These are phyloP conservation scores for Acer yangbiense DNA, from an alignment of 345 rosid genomes.

Conservation along the genomic window DNA sequence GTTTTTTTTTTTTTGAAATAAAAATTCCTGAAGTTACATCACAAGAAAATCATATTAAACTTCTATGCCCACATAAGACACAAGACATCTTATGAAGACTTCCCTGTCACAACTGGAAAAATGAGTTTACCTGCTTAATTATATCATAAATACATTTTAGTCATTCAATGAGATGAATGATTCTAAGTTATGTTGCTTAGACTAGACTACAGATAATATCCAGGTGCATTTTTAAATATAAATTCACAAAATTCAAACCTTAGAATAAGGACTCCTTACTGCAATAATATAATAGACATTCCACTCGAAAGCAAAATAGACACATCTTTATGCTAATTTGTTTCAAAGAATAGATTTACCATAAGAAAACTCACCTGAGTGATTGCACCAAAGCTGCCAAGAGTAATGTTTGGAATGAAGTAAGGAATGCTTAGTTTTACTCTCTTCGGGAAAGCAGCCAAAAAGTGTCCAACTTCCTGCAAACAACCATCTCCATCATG, in stretches of 20 bases:
- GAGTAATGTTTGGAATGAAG: constrained; percentile 93
- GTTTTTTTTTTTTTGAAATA: no score
- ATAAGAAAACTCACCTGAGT: constrained; percentile 57
- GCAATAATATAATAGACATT: not conserved
- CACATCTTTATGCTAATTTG: constrained; percentile 10
- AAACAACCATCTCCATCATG: constrained; percentile 25
- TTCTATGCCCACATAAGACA: not conserved
- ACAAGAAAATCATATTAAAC: not conserved
- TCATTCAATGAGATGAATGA: not conserved
- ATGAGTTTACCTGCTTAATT: not conserved
- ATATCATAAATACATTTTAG: not conserved
- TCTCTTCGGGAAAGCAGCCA: constrained; percentile 91
- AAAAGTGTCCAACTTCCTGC: constrained; percentile 90
- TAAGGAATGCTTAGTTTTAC: constrained; percentile 92
- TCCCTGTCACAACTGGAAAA: not conserved
- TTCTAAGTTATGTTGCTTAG: not conserved
- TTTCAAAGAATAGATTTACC: constrained; percentile 21
- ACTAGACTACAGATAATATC: not conserved
- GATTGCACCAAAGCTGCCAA: constrained; percentile 98
- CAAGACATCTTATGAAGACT: not conserved
- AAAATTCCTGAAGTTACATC: not conserved
- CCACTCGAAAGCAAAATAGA: constrained; percentile 13
- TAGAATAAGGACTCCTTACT: not conserved
- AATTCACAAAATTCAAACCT: not conserved
- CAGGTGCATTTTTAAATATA: not conserved